Base-by-base conservation (phyloP, 139 green algal genomes). In the Chlorella sp. region DNA sequence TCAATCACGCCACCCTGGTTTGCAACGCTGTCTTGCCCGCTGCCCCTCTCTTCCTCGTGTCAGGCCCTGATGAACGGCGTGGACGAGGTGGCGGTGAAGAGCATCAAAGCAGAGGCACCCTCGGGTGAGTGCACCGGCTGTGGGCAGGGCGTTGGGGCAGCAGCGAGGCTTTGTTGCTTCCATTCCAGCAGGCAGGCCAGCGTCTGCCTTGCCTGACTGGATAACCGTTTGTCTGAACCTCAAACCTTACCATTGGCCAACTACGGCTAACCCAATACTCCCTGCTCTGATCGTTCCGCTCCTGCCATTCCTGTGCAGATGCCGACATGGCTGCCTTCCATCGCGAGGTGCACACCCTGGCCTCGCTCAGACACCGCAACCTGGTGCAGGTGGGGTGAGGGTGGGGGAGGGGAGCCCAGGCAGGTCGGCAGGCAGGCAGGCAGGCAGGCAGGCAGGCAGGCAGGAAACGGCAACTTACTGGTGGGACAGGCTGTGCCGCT, bases 41-140 rank as follows among this genome's bases (percentile, higher is more conserved):
- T 30, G 21, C 57, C 53, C 21, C 26, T 32, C 32, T 15, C 22
- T 68, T 57, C 19, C 22, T 34, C 21, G 7, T 34, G 37, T 30
- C 79, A 91, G 88, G 88, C 66, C 34, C 79, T 96, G 24, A 95
- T 96, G 95, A 92, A 96, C 79, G 93, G 93, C 12, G 93, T 96
- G 30, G 94, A 97, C 48, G 95, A 97, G 90, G 94, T 97, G 61
- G 95, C 95, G 0, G 92, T 97, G 60, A 97, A 97, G 88, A 83
- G 95, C 75, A 93, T 96, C 77, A 95, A 95, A 91, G 93, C 92
- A 48, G 92, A 94, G 21, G 91, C 89, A 3, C 93, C 95, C 66
- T 90, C 87, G n/a, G 76, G 73, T 80, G 64, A 19, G n/a, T n/a
- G n/a, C n/a, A n/a, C n/a, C n/a, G n/a, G n/a, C n/a, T n/a, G n/a